These are phyloP conservation scores for Tricladium varicosporioides DNA, from an alignment of 2,329 filamentous ascomycete genomes.

Conservation along the genomic window DNA sequence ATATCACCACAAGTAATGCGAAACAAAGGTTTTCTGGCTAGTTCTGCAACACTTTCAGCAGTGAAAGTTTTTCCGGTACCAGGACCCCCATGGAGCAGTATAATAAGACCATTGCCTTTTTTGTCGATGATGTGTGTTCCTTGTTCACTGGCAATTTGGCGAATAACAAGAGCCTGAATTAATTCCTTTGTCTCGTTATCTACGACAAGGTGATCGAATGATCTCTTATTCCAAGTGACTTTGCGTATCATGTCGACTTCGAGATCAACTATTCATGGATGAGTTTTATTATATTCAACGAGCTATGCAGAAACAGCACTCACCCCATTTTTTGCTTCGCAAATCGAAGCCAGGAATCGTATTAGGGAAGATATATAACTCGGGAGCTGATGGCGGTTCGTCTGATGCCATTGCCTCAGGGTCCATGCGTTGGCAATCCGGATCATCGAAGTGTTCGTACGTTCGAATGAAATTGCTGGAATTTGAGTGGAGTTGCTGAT, in stretches of 20 bases:
- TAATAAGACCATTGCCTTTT: constrained; percentile 44
- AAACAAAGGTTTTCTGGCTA: constrained; percentile 41
- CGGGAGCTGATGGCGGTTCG: too few species aligned
- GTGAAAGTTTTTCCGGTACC: constrained; percentile 11
- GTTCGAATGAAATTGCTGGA: too few species aligned
- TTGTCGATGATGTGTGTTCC: constrained; percentile 11
- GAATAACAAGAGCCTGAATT: constrained; percentile 45
- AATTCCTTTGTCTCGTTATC: constrained; percentile 45
- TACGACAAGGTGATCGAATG: constrained; percentile 45
- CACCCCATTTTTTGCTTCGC: too few species aligned
- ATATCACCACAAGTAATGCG: constrained; percentile 64
- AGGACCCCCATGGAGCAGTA: constrained; percentile 39
- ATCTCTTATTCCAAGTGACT: constrained; percentile 39
- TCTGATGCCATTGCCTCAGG: too few species aligned
- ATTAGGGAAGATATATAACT: too few species aligned
- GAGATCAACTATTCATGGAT: not conserved
- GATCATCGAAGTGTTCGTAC: too few species aligned
- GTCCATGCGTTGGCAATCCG: too few species aligned
- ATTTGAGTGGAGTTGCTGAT: too few species aligned
- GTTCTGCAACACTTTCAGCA: not conserved
- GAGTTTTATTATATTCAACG: too few species aligned
- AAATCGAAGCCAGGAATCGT: too few species aligned
- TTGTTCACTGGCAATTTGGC: constrained; percentile 32
- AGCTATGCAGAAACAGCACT: too few species aligned
- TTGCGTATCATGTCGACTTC: constrained; percentile 3